A percentile compares a stretch with the other conserved stretches of the same genome.
phyloP scores from a whole-genome alignment of 2,329 filamentous ascomycete genomes.

The Clonostachys rosea region DNA sequence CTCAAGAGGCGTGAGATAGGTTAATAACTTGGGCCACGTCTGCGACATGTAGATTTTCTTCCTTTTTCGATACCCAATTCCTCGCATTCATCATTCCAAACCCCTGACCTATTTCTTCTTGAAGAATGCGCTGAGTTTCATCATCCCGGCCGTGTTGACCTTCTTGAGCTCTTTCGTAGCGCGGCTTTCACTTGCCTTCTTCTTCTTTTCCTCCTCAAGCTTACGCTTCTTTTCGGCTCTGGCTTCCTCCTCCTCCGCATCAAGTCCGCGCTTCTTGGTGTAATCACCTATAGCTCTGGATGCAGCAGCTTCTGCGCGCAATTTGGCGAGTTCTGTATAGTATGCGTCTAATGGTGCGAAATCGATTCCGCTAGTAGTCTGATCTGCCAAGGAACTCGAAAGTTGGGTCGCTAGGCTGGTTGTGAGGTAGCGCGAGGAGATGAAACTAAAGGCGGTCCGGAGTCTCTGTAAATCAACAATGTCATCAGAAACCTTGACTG shows the following conservation, averaged over 20 bases:
- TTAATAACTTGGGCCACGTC: not conserved
- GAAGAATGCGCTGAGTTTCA: conserved; percentile 95
- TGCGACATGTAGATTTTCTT: conserved; percentile 4
- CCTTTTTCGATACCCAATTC: not conserved
- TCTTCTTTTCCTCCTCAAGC: conserved; percentile 84
- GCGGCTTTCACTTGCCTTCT: conserved; percentile 68
- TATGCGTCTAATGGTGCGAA: conserved; percentile 71
- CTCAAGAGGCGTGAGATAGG: conserved; percentile 20
- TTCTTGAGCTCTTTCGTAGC: conserved; percentile 81
- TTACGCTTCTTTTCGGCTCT: conserved; percentile 77
- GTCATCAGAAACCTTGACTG: conserved; percentile 39
- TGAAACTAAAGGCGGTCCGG: conserved; percentile 59
- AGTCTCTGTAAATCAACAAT: conserved; percentile 59
- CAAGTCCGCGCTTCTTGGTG: conserved; percentile 60
- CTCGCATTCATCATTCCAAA: conserved; percentile 6
- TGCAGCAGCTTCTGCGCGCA: conserved; percentile 68
- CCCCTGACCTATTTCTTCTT: conserved; percentile 51
- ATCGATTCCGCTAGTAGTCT: conserved; percentile 37
- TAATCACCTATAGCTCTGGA: conserved; percentile 66
- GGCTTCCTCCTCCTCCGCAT: conserved; percentile 63
- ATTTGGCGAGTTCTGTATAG: conserved; percentile 56
- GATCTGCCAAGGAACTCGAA: conserved; percentile 28
- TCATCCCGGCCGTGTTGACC: conserved; percentile 89
- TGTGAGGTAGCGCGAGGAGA: conserved; percentile 57
- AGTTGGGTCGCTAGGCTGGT: conserved; percentile 35